These are phyloP conservation scores for Closterium sp. DNA, from an alignment of 139 green algal genomes.

Conservation along the genomic window DNA sequence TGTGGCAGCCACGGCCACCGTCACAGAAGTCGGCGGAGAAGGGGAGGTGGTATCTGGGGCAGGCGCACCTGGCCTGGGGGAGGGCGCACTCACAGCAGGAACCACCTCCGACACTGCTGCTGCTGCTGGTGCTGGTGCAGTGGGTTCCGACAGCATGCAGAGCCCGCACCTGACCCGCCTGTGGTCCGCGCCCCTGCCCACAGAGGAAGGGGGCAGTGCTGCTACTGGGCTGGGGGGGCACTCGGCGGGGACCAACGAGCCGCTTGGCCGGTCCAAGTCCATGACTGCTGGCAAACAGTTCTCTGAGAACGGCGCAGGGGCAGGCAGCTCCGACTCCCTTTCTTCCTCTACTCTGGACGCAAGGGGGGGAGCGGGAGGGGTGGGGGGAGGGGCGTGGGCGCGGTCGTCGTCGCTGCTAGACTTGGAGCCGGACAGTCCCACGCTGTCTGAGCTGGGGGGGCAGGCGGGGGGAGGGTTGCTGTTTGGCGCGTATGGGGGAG, in stretches of 20 bases:
- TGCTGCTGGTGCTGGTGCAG: background rate
- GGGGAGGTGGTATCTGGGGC: background rate
- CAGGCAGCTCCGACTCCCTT: background rate
- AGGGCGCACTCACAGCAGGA: background rate
- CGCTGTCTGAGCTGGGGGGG: background rate
- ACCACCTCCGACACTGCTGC: background rate
- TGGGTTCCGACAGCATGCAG: background rate
- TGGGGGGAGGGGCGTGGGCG: background rate
- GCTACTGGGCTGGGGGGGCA: background rate
- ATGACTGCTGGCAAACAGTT: background rate
- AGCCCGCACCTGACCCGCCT: background rate
- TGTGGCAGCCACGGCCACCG: constrained; percentile 1
- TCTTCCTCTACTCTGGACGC: background rate
- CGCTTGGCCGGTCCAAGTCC: background rate
- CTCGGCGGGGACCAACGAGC: background rate
- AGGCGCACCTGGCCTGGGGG: background rate
- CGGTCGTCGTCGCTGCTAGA: background rate
- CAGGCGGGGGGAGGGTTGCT: background rate
- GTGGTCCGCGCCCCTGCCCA: background rate
- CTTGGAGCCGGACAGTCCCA: background rate
- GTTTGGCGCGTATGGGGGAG: background rate
- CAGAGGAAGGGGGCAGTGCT: background rate
- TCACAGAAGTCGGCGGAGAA: background rate
- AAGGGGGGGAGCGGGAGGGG: background rate
- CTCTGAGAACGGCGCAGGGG: background rate